A percentile compares a stretch with the other conserved stretches of the same genome.
These are phyloP conservation scores for Aquilaria yunnanensis DNA, from an alignment of 345 rosid species.

Conservation along the genomic window DNA sequence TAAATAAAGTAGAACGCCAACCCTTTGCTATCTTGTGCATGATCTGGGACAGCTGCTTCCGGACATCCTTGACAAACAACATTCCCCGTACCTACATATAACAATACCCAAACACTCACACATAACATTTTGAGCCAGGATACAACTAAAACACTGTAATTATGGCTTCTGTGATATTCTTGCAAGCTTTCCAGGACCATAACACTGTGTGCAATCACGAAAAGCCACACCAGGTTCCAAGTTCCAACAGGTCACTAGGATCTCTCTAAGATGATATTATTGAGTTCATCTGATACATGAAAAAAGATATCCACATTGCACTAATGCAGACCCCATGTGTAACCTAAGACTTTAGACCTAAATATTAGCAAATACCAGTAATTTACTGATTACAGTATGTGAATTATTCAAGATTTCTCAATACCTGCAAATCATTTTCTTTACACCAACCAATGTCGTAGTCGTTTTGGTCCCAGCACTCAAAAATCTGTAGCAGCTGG, in stretches of 20 bases:
- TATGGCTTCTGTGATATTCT: no score
- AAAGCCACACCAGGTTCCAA: neutral
- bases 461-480: conserved; percentile 62
- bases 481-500: conserved; percentile 82
- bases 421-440: conserved; percentile 66
- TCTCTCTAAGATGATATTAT: neutral
- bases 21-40: conserved; percentile 86
- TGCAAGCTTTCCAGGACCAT: no score
- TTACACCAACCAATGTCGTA: conserved; percentile 80
- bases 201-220: no score
- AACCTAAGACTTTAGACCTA: neutral
- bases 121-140: no score
- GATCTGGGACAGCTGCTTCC: conserved; percentile 82
- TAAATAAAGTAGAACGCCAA: conserved; percentile 26
- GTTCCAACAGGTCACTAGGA: neutral
- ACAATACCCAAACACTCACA: neutral
- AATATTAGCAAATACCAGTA: neutral
- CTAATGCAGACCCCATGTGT: neutral
- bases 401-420: neutral
- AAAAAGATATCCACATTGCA: neutral
- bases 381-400: neutral
- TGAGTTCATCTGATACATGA: neutral
- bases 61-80: conserved; percentile 84
- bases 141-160: no score
- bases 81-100: conserved; percentile 79